Percentiles rank a stretch among this genome's conserved stretches.
phyloP scores from a whole-genome alignment of 2,329 filamentous ascomycete species.

The Epichloe scottii region DNA sequence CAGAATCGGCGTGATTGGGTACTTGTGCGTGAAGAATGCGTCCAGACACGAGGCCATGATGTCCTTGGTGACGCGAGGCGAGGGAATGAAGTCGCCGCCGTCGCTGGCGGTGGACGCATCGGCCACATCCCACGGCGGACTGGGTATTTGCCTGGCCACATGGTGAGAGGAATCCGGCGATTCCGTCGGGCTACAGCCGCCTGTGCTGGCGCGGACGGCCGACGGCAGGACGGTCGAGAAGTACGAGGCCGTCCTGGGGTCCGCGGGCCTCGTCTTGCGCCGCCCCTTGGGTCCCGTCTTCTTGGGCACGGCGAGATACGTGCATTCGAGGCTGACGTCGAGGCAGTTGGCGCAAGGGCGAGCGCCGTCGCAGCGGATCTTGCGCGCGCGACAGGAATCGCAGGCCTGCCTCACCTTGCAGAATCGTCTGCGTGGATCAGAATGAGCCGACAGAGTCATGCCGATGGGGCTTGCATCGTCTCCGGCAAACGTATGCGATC shows the following conservation, averaged over 20 bases:
- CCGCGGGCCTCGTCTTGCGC: conserved; percentile 1
- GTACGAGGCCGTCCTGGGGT: neutral
- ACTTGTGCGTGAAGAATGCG: conserved; percentile 22
- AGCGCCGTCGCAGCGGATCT: conserved; percentile 18
- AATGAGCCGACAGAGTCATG: conserved; percentile 1
- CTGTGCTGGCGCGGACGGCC: neutral
- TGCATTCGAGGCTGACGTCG: conserved; percentile 11
- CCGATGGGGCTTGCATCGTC: conserved; percentile 2
- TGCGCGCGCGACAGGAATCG: conserved; percentile 17
- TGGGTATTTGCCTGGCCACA: neutral
- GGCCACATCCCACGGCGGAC: neutral
- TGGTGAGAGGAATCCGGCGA: neutral
- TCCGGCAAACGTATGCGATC: neutral
- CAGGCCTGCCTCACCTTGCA: conserved; percentile 18
- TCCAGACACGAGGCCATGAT: conserved; percentile 16
- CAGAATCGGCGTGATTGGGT: conserved; percentile 21
- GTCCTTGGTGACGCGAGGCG: conserved; percentile 1
- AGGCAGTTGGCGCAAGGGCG: conserved; percentile 17
- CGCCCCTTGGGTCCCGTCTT: conserved; percentile 19
- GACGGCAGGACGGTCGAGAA: conserved; percentile 3
- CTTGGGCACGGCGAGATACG: conserved; percentile 18
- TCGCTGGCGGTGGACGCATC: conserved; percentile 5
- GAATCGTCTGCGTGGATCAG: conserved; percentile 1
- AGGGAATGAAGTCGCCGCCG: conserved; percentile 3
- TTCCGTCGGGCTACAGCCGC: neutral